Percentiles rank a stretch among this genome's conserved stretches.
Conservation (phyloP, 257 asterid species). For the Solanum bulbocastanum region DNA sequence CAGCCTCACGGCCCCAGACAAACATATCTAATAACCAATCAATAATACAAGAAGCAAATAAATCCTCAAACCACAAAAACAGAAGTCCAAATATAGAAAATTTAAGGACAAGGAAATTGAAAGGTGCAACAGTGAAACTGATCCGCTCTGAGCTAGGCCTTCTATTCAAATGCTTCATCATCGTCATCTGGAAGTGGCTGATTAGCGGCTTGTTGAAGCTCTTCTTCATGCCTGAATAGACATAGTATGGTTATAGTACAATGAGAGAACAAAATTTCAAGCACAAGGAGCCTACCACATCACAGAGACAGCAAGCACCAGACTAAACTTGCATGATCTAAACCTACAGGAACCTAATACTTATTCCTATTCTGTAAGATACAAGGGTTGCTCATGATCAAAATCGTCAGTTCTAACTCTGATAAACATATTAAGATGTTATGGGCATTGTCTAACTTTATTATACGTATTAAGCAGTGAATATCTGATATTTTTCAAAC, state of each 20-base stretch:
- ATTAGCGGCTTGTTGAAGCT: conserved; percentile 47
- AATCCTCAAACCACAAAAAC: background rate
- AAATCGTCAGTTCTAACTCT: background rate
- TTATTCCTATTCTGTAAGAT: background rate
- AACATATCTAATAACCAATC: background rate
- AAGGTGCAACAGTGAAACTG: background rate
- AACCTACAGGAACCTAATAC: background rate
- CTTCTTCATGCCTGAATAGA: conserved; percentile 53
- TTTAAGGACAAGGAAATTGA: background rate
- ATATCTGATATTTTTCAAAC: background rate
- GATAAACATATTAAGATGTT: background rate
- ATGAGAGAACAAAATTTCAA: background rate
- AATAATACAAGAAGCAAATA: background rate
- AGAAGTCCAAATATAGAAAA: background rate
- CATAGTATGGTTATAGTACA: background rate
- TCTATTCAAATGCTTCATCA: conserved; percentile 59
- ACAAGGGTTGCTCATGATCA: background rate
- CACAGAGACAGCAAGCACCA: background rate
- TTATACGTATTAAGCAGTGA: background rate
- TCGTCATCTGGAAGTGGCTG: conserved; percentile 93
- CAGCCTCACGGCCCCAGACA: background rate
- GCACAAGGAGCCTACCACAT: background rate
- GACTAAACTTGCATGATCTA: background rate
- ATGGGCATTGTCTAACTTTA: background rate
- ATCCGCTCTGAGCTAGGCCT: background rate